Base-by-base conservation (phyloP, 345 rosid genomes). In the Anacardium occidentale region DNA sequence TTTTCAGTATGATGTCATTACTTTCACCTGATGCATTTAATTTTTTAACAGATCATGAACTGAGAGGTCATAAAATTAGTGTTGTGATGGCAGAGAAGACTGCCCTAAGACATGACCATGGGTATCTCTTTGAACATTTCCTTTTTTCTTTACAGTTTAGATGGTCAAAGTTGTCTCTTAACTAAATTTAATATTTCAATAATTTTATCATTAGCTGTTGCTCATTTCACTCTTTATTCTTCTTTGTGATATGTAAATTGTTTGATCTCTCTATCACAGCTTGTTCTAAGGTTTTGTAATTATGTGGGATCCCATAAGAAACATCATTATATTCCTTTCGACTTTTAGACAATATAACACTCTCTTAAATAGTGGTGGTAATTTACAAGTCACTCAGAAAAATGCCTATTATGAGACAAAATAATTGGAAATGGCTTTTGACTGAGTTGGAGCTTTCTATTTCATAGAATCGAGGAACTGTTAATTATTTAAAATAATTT, bases 41-140 rank as follows among this genome's bases (percentile, higher is more conserved):
- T 37, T 15, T 25, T 77, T 53, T 68, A 32, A 2, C 85, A 96
- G 99, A 93, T 83, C 86, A 90, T 74, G 94, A 87, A 70, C 74
- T 93, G 78, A 91, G 94, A 78, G 98, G 99, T 45, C 65, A 80
- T 76, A 91, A 86, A 68, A 96, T 96, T 72, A 76, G 77, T 77
- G 99, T 96, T 78, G 67, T 85, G 12, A 96, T 96, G 99, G 99
- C 99, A 13, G 98, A 85, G 76, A 96, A 90, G 84, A 79, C 97
- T 75, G 97, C 97, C 2, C 97, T 88, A 48, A 87, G 79, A 78
- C 78, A 74, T 74, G 96, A 87, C 62, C 91, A 90, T 25, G 89
- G 95, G 93, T 91, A 88, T 57, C 32, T 29, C 32, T 29, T 24
- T 70, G 45, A 73, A 20, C 24, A n/a, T 8, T 48, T 51, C 7